Evolutionary conservation across 2,329 filamentous ascomycete species (phyloP).

Genomic region (Phialophora chinensis): DNA sequence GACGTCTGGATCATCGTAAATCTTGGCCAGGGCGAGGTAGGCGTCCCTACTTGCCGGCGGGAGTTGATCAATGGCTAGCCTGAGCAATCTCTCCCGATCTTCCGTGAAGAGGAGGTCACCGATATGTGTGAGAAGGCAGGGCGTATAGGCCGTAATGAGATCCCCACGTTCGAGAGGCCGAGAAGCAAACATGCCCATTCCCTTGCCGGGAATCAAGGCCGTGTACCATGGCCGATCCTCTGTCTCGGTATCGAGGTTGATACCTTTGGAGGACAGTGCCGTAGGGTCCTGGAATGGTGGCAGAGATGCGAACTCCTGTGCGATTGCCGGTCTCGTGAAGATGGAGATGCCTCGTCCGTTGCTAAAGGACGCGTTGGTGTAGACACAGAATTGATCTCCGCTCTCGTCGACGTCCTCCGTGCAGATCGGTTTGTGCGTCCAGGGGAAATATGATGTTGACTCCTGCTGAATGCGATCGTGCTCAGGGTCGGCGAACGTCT

Average conservation of each 20-base stretch:
- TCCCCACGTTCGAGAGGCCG: conserved; percentile 27
- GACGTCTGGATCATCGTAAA: conserved; percentile 26
- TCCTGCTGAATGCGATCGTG: background rate
- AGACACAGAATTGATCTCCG: conserved; percentile 27
- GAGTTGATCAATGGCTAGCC: conserved; percentile 26
- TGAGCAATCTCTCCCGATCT: conserved; percentile 30
- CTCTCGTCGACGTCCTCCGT: conserved; percentile 19
- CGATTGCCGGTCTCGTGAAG: conserved; percentile 32
- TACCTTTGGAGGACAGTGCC: conserved; percentile 15
- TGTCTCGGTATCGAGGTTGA: conserved; percentile 5
- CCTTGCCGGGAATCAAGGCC: conserved; percentile 22
- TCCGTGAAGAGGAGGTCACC: conserved; percentile 19
- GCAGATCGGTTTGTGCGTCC: conserved; percentile 30
- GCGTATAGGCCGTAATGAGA: conserved; percentile 27
- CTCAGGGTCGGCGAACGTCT: background rate
- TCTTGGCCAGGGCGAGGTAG: conserved; percentile 25
- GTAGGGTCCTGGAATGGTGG: background rate
- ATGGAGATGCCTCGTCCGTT: conserved; percentile 34
- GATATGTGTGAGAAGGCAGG: conserved; percentile 28
- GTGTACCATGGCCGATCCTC: conserved; percentile 22
- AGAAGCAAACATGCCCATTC: conserved; percentile 31
- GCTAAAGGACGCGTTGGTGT: conserved; percentile 30
- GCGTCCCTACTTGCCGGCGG: conserved; percentile 21
- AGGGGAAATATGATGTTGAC: conserved; percentile 2
- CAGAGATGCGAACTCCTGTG: conserved; percentile 16